These are phyloP conservation scores for Phytophthora sp. DNA, from an alignment of 352 stramenopile species.

Conservation along the genomic window DNA sequence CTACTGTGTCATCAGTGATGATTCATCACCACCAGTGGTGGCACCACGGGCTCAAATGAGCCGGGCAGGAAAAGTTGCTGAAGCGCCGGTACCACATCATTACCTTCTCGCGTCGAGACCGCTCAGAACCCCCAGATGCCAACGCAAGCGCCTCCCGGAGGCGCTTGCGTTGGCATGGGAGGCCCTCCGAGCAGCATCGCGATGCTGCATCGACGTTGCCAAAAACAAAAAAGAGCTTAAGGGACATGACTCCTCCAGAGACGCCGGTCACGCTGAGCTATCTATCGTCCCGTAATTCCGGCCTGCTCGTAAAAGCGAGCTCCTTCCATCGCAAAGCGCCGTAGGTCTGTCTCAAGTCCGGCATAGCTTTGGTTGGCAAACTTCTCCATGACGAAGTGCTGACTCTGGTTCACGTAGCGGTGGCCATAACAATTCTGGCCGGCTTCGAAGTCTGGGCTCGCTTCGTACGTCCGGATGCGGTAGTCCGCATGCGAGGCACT, in stretches of 20 bases:
- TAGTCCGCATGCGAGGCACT: slow-evolving; percentile 49
- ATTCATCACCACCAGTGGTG: neutral
- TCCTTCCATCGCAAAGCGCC: slow-evolving; percentile 41
- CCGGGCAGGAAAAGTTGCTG: neutral
- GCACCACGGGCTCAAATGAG: neutral
- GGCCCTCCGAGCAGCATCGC: no score
- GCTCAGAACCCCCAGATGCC: no score
- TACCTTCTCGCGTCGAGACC: no score
- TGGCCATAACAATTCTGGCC: slow-evolving; percentile 67
- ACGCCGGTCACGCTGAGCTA: neutral
- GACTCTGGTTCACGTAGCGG: slow-evolving; percentile 34
- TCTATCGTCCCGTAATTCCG: slow-evolving; percentile 23
- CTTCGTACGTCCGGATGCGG: slow-evolving; percentile 56
- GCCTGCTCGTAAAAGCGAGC: slow-evolving; percentile 31
- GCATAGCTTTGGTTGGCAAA: slow-evolving; percentile 42
- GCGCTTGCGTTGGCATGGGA: no score
- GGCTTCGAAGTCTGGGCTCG: slow-evolving; percentile 40
- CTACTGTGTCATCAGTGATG: no score
- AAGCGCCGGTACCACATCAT: no score
- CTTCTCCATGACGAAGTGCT: slow-evolving; percentile 44
- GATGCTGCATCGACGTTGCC: no score
- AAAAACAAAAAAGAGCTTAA: no score
- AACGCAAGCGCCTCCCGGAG: no score
- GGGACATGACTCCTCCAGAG: neutral
- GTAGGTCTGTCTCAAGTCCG: slow-evolving; percentile 40